Evolutionary conservation across 257 asterid genomes (phyloP), one percentile per base, ranked within the genome.

Genomic region (Scutellaria minor): DNA sequence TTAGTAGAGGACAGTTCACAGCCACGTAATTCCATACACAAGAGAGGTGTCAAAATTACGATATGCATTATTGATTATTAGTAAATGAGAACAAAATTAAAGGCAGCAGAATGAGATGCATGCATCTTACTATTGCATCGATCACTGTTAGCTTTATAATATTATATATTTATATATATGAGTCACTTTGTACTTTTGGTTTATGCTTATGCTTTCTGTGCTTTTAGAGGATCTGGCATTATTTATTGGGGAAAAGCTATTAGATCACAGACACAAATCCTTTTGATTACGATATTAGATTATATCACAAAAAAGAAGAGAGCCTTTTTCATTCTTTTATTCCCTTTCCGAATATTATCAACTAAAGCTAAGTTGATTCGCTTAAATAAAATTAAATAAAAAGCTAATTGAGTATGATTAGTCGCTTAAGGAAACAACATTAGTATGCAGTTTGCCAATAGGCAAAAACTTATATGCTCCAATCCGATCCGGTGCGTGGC

Each of bases 381-480:
- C 4, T 31, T 2, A 31, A 2, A 31, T 31, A 2, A 31, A 2
- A 31, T 31, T 31, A 2, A 31, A 31, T 31, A 4, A 31, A 31
- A 31, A 31, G 37, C 5, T 31, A 31, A 2, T 31, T 31, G 71
- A 55, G 41, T 13, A 55, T 24, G 7, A 64, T 64, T 72, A 60
- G 61, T 64, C 78, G 69, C 57, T 46, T 20, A 64, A 68, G 73
- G 68, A 72, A 62, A 42, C 69, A 73, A 79, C 74, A 39, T 69
- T 12, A 13, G 9, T 13, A 41, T 47, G 40, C 45, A 70, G 46
- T 72, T 18, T 76, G 69, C 73, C 76, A 69, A 76, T 74, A 18
- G 18, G 18, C 18, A 18, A 18, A 18, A 18, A 18, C 18, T 18
- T 0, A 18, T 18, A 0, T 18, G 18, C 18, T 0, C 18, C 18